Evolutionary conservation across 2,329 filamentous ascomycete genomes (phyloP), one percentile per base, ranked within the genome.

Genomic region (Polychaeton citri): DNA sequence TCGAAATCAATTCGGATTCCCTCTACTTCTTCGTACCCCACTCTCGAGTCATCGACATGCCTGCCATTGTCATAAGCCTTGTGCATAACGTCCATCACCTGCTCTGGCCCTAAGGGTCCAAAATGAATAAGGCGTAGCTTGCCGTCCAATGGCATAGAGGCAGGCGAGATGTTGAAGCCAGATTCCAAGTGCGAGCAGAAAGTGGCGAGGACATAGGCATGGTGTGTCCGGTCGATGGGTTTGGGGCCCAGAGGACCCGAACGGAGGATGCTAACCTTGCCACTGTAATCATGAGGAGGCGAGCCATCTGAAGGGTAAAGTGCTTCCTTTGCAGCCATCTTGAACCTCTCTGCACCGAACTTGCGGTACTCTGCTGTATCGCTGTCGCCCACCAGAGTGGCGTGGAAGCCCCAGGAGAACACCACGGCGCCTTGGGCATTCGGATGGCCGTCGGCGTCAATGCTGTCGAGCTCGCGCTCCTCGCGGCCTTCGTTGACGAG

Each of bases 391-490:
- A 96, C 85, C 3, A 96, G 69, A 30, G 79, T 77, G 19, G 87
- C 83, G 52, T 96, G 88, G 51, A 96, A 76, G 15, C 82, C 88
- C 71, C 92, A 93, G 56, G 81, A 90, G 31, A 79, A 79, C 2
- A 96, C 87, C 16, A 95, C 84, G 17, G 80, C 81, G 18, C 85
- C 87, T 49, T 81, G 72, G 2, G 71, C 49, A 1, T 48, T 48
- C 1, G 55, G 54, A 1, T 41, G 49, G 34, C 44, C 52, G 16
- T 57, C 49, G 20, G 57, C 47, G n/a, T 57, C 38, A 33, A 47
- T 19, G 38, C 35, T 1, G 2, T 57, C 45, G 3, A 60, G 45
- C 6, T 46, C 41, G 26, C 54, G 53, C 37, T 69, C 65, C 21
- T 64, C 57, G 8, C 58, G 60, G 15, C 52, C 61, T 53, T 68